phyloP scores from a whole-genome alignment of 805 yeast species.

The Candida insectorum region DNA sequence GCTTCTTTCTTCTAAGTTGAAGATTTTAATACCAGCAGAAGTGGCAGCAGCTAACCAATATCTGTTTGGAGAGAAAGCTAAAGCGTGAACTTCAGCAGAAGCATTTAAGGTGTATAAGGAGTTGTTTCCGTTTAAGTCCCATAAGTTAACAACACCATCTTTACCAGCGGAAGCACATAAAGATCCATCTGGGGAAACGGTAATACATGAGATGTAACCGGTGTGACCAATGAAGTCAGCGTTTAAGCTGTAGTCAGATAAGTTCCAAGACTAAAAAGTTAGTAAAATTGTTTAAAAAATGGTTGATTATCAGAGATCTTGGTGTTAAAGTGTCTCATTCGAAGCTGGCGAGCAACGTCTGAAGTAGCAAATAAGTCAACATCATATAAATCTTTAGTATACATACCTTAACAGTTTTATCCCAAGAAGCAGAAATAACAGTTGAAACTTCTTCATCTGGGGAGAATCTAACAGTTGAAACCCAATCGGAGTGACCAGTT shows the following conservation, averaged over 20 bases:
- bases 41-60: constrained; percentile 99
- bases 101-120: constrained; percentile 92
- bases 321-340: constrained; percentile 98
- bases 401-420: constrained; percentile 98
- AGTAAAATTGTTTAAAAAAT: constrained; percentile 29
- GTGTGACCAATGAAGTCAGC: constrained; percentile 99
- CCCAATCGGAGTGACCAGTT: constrained; percentile 98
- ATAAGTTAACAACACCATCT: constrained; percentile 97
- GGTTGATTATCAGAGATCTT: constrained; percentile 84
- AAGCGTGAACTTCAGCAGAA: constrained; percentile 95
- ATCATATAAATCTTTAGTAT: constrained; percentile 10
- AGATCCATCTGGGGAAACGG: constrained; percentile 99
- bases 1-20: constrained; percentile 92
- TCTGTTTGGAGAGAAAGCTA: constrained; percentile 99
- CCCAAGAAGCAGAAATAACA: constrained; percentile 98
- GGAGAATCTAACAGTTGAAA: constrained; percentile 95
- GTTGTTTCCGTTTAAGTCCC: constrained; percentile 88
- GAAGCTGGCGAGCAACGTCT: constrained; percentile 65
- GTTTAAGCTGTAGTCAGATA: constrained; percentile 74
- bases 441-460: constrained; percentile 73
- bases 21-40: constrained; percentile 95
- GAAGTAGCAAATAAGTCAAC: constrained; percentile 96
- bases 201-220: constrained; percentile 95
- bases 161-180: constrained; percentile 99
- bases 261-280: constrained; percentile 88